A percentile compares a stretch with the other conserved stretches of the same genome.
These are phyloP conservation scores for Lactarius indigo DNA, from an alignment of 768 basidiomycete genomes.

Conservation along the genomic window DNA sequence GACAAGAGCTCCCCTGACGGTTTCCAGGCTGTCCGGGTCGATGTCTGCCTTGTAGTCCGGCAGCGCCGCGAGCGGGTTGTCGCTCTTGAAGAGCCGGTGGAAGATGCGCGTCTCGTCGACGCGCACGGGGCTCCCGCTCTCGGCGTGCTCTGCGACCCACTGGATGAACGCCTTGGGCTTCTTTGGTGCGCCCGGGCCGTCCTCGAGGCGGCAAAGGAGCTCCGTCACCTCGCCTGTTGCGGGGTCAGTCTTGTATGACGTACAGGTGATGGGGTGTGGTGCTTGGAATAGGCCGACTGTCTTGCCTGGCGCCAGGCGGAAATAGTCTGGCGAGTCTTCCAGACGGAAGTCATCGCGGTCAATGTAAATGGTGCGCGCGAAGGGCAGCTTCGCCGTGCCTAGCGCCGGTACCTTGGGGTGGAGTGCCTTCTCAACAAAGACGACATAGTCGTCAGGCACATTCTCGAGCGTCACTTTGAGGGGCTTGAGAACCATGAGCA, in stretches of 20 bases:
- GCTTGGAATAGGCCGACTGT: slow-evolving; percentile 95
- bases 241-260: slow-evolving; percentile 78
- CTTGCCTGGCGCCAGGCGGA: slow-evolving; percentile 96
- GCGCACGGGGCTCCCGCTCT: slow-evolving; percentile 75
- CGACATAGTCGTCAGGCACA: slow-evolving; percentile 77
- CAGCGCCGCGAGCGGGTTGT: slow-evolving; percentile 66
- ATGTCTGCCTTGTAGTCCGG: slow-evolving; percentile 83
- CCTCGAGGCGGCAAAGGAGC: slow-evolving; percentile 75
- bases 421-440: slow-evolving; percentile 84
- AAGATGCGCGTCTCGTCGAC: slow-evolving; percentile 92
- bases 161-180: slow-evolving; percentile 96
- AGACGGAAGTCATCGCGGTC: slow-evolving; percentile 91
- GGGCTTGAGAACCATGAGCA: slow-evolving; percentile 88
- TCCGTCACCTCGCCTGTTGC: slow-evolving; percentile 70
- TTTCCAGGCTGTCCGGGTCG: slow-evolving; percentile 74
- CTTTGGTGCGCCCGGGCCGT: slow-evolving; percentile 45
- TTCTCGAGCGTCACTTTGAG: slow-evolving; percentile 92
- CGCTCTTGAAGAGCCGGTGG: slow-evolving; percentile 90
- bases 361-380: slow-evolving; percentile 88
- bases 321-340: slow-evolving; percentile 91
- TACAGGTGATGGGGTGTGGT: slow-evolving; percentile 88
- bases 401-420: slow-evolving; percentile 92
- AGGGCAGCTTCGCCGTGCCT: slow-evolving; percentile 76
- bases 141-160: slow-evolving; percentile 87
- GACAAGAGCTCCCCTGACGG: slow-evolving; percentile 76